Evolutionary conservation across 139 green algal genomes (phyloP).

Genomic region (Chlorokybus atmophyticus): DNA sequence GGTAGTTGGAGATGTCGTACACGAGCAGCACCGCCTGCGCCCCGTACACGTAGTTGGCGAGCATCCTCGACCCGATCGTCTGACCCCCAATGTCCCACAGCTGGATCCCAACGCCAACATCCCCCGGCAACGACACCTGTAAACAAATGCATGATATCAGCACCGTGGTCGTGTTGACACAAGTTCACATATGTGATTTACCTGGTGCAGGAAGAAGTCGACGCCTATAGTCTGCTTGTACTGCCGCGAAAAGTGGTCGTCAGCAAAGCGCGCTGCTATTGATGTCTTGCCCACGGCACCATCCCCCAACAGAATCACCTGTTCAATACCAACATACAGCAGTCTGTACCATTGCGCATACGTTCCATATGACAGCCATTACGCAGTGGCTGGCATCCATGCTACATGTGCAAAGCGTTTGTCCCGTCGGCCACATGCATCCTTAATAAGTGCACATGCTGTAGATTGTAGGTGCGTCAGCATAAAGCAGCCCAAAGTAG

Average conservation of each 20-base stretch:
- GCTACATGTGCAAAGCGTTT: no score
- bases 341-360: no score
- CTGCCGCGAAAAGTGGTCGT: not conserved
- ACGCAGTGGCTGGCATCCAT: no score
- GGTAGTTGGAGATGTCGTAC: conserved; percentile 26
- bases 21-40: conserved; percentile 22
- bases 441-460: no score
- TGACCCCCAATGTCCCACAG: conserved; percentile 29
- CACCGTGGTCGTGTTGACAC: no score
- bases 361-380: no score
- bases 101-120: conserved; percentile 13
- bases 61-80: conserved; percentile 15
- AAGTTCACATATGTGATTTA: no score
- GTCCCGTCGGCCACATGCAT: no score
- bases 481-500: no score
- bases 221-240: conserved; percentile 25
- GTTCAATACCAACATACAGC: not conserved
- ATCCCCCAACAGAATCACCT: conserved; percentile 16
- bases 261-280: not conserved
- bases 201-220: conserved; percentile 22
- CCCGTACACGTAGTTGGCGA: conserved; percentile 22
- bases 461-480: no score
- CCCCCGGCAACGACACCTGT: conserved; percentile 6
- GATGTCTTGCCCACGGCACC: conserved; percentile 18
- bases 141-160: no score